Evolutionary conservation across 192 early-diverging fungal genomes (phyloP).

Genomic region (Rhizophlyctis rosea): DNA sequence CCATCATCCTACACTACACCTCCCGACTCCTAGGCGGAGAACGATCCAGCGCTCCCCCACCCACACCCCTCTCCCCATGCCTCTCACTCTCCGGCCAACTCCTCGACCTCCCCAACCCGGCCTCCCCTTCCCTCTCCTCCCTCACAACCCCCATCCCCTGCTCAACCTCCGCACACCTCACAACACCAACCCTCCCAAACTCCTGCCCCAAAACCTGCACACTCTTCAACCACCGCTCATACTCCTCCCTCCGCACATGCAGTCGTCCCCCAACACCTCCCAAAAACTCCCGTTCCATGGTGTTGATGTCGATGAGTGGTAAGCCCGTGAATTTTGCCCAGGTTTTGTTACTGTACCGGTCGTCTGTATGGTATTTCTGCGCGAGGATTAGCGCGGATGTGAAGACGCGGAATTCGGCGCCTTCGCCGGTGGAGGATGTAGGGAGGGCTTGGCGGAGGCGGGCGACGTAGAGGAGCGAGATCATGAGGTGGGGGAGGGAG

Average conservation of each 20-base stretch:
- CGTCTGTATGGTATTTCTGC: conserved; percentile 83
- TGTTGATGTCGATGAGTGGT: conserved; percentile 72
- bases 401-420: conserved; percentile 69
- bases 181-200: conserved; percentile 13
- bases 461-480: conserved; percentile 38
- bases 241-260: conserved; percentile 30
- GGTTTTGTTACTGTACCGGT: conserved; percentile 76
- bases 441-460: conserved; percentile 29
- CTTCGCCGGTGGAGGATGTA: conserved; percentile 12
- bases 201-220: conserved; percentile 32
- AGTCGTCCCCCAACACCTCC: conserved; percentile 60
- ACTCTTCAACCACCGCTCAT: conserved; percentile 29
- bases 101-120: too few relatives aligned
- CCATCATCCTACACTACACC: too few relatives aligned
- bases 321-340: conserved; percentile 83
- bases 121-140: neutral
- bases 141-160: conserved; percentile 3
- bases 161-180: conserved; percentile 10
- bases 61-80: too few relatives aligned
- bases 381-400: conserved; percentile 78
- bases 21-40: too few relatives aligned
- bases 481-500: conserved; percentile 29
- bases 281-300: conserved; percentile 78
- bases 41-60: too few relatives aligned
- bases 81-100: too few relatives aligned